Conservation (phyloP, 164 flowering plant genomes). For the Cinnamomum micranthum region DNA sequence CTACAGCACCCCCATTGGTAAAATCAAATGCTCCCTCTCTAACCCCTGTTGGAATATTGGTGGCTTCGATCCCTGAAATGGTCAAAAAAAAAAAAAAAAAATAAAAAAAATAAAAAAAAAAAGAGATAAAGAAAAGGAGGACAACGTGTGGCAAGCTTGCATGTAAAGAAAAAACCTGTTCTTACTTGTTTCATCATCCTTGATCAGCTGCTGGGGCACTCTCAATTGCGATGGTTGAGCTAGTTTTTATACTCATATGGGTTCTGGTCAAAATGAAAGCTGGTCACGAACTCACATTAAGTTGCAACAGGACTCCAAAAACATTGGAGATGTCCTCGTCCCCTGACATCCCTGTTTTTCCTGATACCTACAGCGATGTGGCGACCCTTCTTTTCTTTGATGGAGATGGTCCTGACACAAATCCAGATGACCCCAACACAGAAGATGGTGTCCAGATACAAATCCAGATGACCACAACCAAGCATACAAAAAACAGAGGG, state of each 20-base stretch:
- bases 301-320: neutral
- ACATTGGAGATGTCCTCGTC: neutral
- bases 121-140: fast-evolving
- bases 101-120: too few species aligned
- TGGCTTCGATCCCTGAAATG: too few species aligned
- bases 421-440: too few species aligned
- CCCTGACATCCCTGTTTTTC: neutral
- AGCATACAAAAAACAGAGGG: neutral
- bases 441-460: too few species aligned
- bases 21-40: too few species aligned
- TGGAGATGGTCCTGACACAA: neutral
- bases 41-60: too few species aligned
- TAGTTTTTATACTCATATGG: neutral
- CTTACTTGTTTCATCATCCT: too few species aligned
- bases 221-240: neutral
- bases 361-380: neutral
- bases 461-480: too few species aligned
- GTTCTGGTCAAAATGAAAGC: neutral
- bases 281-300: neutral
- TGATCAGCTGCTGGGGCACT: neutral
- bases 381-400: neutral
- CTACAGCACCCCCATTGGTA: too few species aligned
- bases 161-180: too few species aligned
- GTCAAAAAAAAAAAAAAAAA: too few species aligned
- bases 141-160: too few species aligned